Evolutionary conservation across 345 rosid species (phyloP), one percentile per base, ranked within the genome.

Genomic region (Pistacia vera): DNA sequence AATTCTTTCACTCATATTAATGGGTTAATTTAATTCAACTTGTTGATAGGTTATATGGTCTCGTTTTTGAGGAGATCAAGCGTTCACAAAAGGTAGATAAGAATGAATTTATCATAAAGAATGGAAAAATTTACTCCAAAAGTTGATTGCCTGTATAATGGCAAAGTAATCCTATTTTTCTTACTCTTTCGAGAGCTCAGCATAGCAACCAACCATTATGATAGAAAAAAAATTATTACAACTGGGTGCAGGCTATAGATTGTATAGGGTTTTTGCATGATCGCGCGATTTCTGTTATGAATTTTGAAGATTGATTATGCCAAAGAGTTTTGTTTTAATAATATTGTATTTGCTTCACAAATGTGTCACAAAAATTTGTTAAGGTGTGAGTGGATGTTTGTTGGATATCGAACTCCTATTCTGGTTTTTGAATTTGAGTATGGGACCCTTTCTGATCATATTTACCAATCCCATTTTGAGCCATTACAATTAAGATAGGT

Each of bases 131-230:
- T 51, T 78, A 5, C 18, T 58, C 1, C 51, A 72, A 33, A 52
- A 46, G 16, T 16, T 18, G 46, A 72, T 58, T 7, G n/a, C 61
- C 0, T 17, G 54, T 46, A 20, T 46, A 12, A 65, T 59, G 70
- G 48, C 4, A 70, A 11, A 57, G 22, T 11, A 60, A 73, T 8
- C 74, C 74, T 16, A 68, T 11, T 66, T 56, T 4, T 10, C 20
- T 52, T 70, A 74, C 71, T 57, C 28, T 63, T 35, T 4, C 13
- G 36, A 25, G 75, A 75, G 11, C 72, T 79, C 66, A 36, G 57
- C 36, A 71, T 5, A 70, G 63, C 78, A 25, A 75, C 48, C 25
- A 66, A 66, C 28, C 71, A 66, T 30, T 80, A 22, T 61, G 68
- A 64, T 2, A 28, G 3, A 49, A 17, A 33, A 20, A 12, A 38